Conservation (phyloP, 2,329 filamentous ascomycete species). For the Hypoxylon sp. region DNA sequence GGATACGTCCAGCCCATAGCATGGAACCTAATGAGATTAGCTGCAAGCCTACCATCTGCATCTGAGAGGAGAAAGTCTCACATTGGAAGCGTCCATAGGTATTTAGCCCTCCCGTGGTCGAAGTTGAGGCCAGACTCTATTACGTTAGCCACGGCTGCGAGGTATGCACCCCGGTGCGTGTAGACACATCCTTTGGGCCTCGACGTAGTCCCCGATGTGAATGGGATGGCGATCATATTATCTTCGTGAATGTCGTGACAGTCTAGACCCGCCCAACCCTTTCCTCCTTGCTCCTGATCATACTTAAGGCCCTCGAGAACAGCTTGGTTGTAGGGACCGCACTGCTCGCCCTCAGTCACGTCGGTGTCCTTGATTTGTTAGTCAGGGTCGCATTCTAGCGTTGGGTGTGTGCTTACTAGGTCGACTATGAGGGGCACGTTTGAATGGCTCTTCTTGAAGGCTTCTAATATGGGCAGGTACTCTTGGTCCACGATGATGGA, state of each 20-base stretch:
- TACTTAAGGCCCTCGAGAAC: slow-evolving; percentile 80
- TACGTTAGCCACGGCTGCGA: slow-evolving; percentile 84
- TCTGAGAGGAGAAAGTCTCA: slow-evolving; percentile 56
- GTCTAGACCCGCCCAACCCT: slow-evolving; percentile 81
- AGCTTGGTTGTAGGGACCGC: slow-evolving; percentile 83
- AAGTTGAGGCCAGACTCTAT: slow-evolving; percentile 87
- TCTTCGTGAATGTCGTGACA: slow-evolving; percentile 78
- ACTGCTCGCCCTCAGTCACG: slow-evolving; percentile 73
- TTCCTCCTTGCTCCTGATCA: slow-evolving; percentile 69
- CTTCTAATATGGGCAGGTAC: slow-evolving; percentile 73
- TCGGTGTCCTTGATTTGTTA: slow-evolving; percentile 73
- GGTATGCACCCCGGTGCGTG: slow-evolving; percentile 86
- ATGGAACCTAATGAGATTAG: slow-evolving; percentile 60
- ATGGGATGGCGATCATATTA: slow-evolving; percentile 83
- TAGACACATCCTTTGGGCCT: slow-evolving; percentile 92
- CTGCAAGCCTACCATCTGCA: not conserved
- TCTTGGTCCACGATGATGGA: slow-evolving; percentile 87
- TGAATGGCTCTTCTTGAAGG: slow-evolving; percentile 68
- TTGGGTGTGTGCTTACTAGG: slow-evolving; percentile 49
- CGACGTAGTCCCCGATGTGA: slow-evolving; percentile 93
- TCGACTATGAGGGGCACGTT: slow-evolving; percentile 79
- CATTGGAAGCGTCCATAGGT: slow-evolving; percentile 94
- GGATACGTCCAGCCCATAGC: slow-evolving; percentile 85
- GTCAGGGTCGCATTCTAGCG: not conserved
- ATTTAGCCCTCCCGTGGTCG: slow-evolving; percentile 73